A percentile compares a stretch with the other conserved stretches of the same genome.
Evolutionary conservation across 2,329 filamentous ascomycete species (phyloP).

Genomic region (Biscogniauxia marginata): DNA sequence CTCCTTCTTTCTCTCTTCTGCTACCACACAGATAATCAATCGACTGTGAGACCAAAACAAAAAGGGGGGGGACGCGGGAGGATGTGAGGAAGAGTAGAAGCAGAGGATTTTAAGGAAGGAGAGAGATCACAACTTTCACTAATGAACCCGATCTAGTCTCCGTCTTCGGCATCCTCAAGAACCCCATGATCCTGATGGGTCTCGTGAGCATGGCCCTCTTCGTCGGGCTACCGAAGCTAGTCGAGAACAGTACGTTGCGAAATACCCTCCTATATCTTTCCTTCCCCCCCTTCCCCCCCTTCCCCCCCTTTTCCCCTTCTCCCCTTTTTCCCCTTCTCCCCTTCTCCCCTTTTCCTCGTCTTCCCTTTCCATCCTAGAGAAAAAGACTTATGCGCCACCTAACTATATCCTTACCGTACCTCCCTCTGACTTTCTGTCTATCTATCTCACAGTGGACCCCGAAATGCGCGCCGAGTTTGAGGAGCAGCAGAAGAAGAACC

Average conservation of each 20-base stretch:
- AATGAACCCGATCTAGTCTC: slow-evolving; percentile 55
- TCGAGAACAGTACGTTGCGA: slow-evolving; percentile 81
- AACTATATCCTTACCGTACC: background rate
- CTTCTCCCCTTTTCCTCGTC: background rate
- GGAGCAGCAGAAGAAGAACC: slow-evolving; percentile 76
- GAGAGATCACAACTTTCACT: slow-evolving; percentile 3
- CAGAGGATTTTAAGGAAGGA: background rate
- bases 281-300: background rate
- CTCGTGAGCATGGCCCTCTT: slow-evolving; percentile 80
- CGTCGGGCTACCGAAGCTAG: slow-evolving; percentile 89
- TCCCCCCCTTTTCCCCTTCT: background rate
- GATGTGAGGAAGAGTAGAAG: background rate
- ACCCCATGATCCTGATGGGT: slow-evolving; percentile 94
- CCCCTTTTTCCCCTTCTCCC: background rate
- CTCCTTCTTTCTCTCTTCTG: background rate
- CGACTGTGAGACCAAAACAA: background rate
- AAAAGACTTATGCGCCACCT: background rate
- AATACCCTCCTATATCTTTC: too few species aligned
- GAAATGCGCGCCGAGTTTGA: slow-evolving; percentile 92
- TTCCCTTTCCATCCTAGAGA: background rate
- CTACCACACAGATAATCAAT: background rate
- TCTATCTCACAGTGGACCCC: slow-evolving; percentile 74
- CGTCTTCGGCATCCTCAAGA: slow-evolving; percentile 80
- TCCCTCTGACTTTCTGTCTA: background rate
- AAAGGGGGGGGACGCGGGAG: background rate